A percentile compares a stretch with the other conserved stretches of the same genome.
phyloP scores from a whole-genome alignment of 1,284 basidiomycete species.

The Kwoniella shivajii region DNA sequence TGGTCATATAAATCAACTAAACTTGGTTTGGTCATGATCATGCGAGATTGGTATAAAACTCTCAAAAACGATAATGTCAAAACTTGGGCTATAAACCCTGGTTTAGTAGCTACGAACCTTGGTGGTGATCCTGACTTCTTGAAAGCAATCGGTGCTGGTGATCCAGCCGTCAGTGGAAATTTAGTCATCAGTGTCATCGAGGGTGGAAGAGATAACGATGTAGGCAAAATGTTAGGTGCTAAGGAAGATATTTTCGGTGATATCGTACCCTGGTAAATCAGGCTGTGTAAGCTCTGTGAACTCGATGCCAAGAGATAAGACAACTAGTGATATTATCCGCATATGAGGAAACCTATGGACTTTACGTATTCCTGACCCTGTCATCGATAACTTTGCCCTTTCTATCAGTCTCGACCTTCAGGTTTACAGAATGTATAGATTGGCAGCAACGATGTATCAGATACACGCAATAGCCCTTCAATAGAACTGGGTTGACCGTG shows the following conservation, averaged over 20 bases:
- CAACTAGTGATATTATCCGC: no score
- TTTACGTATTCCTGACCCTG: no score
- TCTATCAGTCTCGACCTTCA: no score
- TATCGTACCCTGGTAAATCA: not conserved
- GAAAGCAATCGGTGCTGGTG: not conserved
- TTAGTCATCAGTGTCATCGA: not conserved
- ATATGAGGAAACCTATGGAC: no score
- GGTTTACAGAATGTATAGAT: no score
- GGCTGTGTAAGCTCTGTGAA: no score
- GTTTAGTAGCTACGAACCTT: constrained; percentile 15
- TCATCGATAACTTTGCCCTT: no score
- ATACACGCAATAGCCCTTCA: no score
- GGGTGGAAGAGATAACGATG: constrained; percentile 15
- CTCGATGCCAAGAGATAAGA: no score
- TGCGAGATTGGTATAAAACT: constrained; percentile 17
- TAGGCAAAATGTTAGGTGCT: constrained; percentile 14
- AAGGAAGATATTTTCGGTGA: not conserved
- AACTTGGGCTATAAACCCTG: constrained; percentile 11
- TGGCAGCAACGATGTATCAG: no score
- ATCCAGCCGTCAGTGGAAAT: not conserved
- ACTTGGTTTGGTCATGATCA: constrained; percentile 23
- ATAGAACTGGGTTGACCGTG: no score
- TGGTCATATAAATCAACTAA: constrained; percentile 22
- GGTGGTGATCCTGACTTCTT: constrained; percentile 8
- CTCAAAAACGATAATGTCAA: constrained; percentile 24